Evolutionary conservation across 495 filamentous ascomycete species (phyloP).

Genomic region (Neurospora sp.): DNA sequence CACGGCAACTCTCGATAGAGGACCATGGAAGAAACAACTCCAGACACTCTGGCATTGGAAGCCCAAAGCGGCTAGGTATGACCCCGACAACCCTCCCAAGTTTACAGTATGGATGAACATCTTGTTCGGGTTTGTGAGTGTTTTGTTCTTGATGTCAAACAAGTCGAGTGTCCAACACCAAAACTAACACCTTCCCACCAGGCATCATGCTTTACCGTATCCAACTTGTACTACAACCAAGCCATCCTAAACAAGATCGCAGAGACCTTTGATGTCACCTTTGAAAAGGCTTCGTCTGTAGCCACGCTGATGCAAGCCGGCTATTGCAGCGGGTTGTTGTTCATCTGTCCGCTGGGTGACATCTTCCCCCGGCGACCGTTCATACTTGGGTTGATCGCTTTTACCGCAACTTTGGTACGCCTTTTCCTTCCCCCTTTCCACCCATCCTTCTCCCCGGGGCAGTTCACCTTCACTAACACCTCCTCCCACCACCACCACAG

Average conservation of each 20-base stretch:
- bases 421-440: background rate
- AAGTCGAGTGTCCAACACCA: background rate
- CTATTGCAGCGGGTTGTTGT: conserved; percentile 63
- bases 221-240: conserved; percentile 63
- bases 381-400: conserved; percentile 52
- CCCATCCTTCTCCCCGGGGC: background rate
- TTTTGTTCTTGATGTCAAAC: background rate
- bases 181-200: background rate
- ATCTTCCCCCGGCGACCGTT: conserved; percentile 60
- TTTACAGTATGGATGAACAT: conserved; percentile 26
- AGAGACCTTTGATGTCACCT: conserved; percentile 47
- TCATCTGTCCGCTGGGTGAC: conserved; percentile 73
- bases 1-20: background rate
- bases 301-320: conserved; percentile 76
- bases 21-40: background rate
- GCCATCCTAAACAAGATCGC: conserved; percentile 58
- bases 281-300: conserved; percentile 48
- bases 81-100: conserved; percentile 22
- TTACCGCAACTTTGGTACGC: conserved; percentile 56
- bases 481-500: conserved; percentile 13
- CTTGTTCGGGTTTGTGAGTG: conserved; percentile 23
- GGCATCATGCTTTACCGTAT: conserved; percentile 40
- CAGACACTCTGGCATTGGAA: conserved; percentile 15
- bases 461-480: conserved; percentile 1
- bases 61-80: conserved; percentile 21